Evolutionary conservation across 2,329 filamentous ascomycete genomes (phyloP).

Genomic region (Cytospora piceicola): DNA sequence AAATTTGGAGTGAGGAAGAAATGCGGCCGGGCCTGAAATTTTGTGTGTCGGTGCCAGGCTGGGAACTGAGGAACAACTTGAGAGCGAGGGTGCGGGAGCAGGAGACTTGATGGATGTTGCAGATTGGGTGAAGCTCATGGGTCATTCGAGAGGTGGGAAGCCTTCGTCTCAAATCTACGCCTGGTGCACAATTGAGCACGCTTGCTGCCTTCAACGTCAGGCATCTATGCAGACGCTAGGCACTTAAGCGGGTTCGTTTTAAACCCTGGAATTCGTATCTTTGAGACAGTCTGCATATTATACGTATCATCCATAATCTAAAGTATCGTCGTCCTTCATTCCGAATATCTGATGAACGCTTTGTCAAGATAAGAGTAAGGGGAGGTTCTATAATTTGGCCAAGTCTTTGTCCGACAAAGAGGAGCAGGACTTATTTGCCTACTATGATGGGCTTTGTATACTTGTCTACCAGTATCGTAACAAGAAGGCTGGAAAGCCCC

Average conservation of each 20-base stretch:
- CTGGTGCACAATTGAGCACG: conserved; percentile 17
- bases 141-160: conserved; percentile 15
- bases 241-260: conserved; percentile 7
- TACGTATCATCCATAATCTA: not conserved
- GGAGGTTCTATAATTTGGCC: no score
- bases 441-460: no score
- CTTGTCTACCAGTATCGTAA: no score
- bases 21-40: conserved; percentile 17
- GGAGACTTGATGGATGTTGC: conserved; percentile 27
- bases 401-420: no score
- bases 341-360: not conserved
- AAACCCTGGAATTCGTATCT: not conserved
- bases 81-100: conserved; percentile 20
- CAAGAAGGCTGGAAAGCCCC: no score
- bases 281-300: not conserved
- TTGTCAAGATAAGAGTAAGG: not conserved
- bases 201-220: conserved; percentile 18
- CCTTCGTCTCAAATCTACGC: conserved; percentile 5
- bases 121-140: conserved; percentile 27
- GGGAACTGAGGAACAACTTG: conserved; percentile 23
- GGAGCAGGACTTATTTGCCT: no score
- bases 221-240: conserved; percentile 19
- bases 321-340: not conserved
- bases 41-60: conserved; percentile 22
- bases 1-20: conserved; percentile 10